phyloP scores from a whole-genome alignment of 1,284 basidiomycete genomes.

The Marasmius tenuissimus region DNA sequence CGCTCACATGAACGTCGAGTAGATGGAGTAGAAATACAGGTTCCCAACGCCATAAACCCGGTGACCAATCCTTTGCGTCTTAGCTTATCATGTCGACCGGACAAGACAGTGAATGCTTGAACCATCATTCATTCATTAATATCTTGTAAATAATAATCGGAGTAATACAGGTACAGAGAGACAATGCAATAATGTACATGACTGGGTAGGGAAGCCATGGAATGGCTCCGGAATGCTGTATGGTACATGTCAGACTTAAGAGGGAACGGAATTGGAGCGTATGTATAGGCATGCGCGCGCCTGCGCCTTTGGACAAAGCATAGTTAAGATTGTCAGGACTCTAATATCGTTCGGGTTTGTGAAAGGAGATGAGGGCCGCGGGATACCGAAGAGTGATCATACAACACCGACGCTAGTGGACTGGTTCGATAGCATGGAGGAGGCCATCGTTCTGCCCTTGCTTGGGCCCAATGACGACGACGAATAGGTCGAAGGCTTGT shows the following conservation, averaged over 20 bases:
- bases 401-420: slow-evolving; percentile 4
- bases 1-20: too few relatives aligned
- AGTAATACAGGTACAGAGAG: not conserved
- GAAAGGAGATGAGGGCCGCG: not conserved
- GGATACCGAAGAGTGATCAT: not conserved
- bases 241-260: not conserved
- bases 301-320: not conserved
- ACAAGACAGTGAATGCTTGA: not conserved
- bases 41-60: too few relatives aligned
- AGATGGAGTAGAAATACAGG: too few relatives aligned
- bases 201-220: not conserved
- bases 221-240: not conserved
- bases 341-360: not conserved
- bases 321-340: not conserved
- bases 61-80: too few relatives aligned
- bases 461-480: not conserved
- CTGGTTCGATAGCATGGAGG: slow-evolving; percentile 2
- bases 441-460: slow-evolving; percentile 5
- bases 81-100: not conserved
- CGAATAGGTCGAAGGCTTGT: not conserved
- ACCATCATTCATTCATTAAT: not conserved
- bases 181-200: not conserved
- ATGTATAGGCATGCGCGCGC: not conserved
- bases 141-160: not conserved
- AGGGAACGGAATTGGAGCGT: not conserved